Evolutionary conservation across 1,139 yeast species (phyloP), one percentile per base, ranked within the genome.

Genomic region (Magnusiomyces ingens): DNA sequence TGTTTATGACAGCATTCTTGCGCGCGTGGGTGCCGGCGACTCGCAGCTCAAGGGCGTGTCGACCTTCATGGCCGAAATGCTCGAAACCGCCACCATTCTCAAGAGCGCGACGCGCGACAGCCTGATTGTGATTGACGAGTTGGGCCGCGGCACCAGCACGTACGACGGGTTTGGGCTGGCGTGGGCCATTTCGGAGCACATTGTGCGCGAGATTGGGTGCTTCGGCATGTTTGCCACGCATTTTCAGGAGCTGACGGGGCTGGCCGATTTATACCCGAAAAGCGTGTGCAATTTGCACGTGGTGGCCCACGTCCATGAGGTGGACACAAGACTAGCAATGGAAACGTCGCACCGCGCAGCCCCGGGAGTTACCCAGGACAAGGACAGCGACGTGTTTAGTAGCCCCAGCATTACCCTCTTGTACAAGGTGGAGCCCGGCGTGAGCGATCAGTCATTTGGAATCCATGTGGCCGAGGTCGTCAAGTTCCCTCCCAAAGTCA

Each of bases 21-120:
- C 98, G 13, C 81, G 99, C 64, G 96, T 93, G n/a, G 99, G 99
- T 15, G 98, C 99, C 1, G 95, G 97, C 10, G 99, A 93, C 67
- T 91, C 97, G 0, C 99, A 93, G 69, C 76, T 93, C 63, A 91
- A 91, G 69, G 99, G 99, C 22, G 88, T 93, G 44, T 90, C 97
- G 0, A 93, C 99, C 0, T 93, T 93, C 63, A 93, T 93, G 99
- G 90, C 95, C 43, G 99, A 93, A 67, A 93, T 93, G 98, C 75
- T 93, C 57, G 99, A 93, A 65, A 93, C 96, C 37, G 89, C 97
- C 0, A 84, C 95, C 0, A 93, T 93, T 60, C 76, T 93, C 60
- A 86, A 90, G 57, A 82, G 91, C 29, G 96, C 98, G 0, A 84
- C 95, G 0, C 71, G 75, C 29, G 88, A 90, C 60, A 88, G 96